Conservation (phyloP, 345 rosid genomes). For the Theobroma cacao region DNA sequence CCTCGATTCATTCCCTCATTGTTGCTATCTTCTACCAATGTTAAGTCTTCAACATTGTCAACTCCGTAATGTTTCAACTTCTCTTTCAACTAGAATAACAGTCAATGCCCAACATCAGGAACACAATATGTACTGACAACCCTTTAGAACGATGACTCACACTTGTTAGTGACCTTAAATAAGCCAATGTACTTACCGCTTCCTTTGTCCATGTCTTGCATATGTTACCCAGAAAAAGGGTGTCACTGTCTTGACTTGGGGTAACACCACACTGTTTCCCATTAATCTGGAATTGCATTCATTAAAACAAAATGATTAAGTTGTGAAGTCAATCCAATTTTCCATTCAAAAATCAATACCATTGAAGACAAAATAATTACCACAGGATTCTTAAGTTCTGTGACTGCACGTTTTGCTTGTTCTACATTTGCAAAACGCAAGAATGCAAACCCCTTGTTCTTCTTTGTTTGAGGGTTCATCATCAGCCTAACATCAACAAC, state of each 20-base stretch:
- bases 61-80: constrained; percentile 96
- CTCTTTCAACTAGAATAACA: constrained; percentile 77
- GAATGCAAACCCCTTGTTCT: constrained; percentile 96
- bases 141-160: constrained; percentile 10
- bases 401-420: constrained; percentile 90
- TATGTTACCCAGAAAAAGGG: constrained; percentile 93
- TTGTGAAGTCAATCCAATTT: constrained; percentile 28
- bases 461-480: constrained; percentile 91
- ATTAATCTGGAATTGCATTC: constrained; percentile 73
- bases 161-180: constrained; percentile 20
- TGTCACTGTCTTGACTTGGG: constrained; percentile 93
- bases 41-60: constrained; percentile 79
- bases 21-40: constrained; percentile 92
- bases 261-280: constrained; percentile 98
- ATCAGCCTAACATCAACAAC: constrained; percentile 80
- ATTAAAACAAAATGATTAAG: constrained; percentile 28
- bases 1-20: constrained; percentile 88
- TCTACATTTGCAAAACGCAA: constrained; percentile 86
- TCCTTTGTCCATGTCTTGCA: constrained; percentile 94
- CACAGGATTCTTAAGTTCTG: constrained; percentile 80
- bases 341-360: constrained; percentile 29
- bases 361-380: constrained; percentile 44
- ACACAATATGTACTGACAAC: constrained; percentile 7
- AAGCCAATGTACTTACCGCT: constrained; percentile 72
- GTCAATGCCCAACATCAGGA: constrained; percentile 31